Evolutionary conservation across 495 filamentous ascomycete species (phyloP), one percentile per base, ranked within the genome.

Genomic region (Hypoxylon subgilvum): DNA sequence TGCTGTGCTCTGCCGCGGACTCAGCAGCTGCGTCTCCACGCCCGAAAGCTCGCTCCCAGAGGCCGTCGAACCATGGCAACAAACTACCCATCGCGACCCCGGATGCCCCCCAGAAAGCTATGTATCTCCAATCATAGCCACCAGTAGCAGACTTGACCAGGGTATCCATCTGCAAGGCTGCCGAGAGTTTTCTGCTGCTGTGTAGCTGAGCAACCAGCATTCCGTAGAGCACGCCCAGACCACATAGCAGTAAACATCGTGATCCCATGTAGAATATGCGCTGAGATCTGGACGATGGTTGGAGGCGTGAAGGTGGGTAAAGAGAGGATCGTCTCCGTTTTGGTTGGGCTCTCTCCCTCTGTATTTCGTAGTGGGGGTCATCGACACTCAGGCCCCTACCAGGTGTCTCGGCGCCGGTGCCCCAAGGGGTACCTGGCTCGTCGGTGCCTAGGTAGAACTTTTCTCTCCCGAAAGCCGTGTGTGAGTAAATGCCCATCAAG

Each of bases 401-500:
- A 42, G 87, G 87, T 0, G 87, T 86, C 58, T 88, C 78, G 14
- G 83, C 79, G 36, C 89, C 89, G 1, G 84, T 88, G 27, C 86
- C 89, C 86, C 87, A 92, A 28, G 89, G 73, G 0, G 76, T 77
- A 16, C 63, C 67, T 13, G 71, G 60, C 31, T 75, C 70, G 21
- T 75, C 67, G 22, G 58, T 52, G 52, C 59, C 60, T n/a, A 47
- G 39, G 41, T 67, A 45, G 36, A 61, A 58, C 18, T 38, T 52
- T 49, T 83, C 80, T 13, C 76, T 76, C 25, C 71, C 34, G 70
- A 75, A 52, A 78, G 77, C 82, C 2, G 83, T 84, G 10, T 86
- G 89, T 8, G 84, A 82, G 75, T 94, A 97, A 69, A 97, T 98
- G 36, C 94, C 94, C 60, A 86, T 88, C 0, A 97, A 83, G 1